Evolutionary conservation across 768 basidiomycete species (phyloP).

Genomic region (Lentinula sp.): DNA sequence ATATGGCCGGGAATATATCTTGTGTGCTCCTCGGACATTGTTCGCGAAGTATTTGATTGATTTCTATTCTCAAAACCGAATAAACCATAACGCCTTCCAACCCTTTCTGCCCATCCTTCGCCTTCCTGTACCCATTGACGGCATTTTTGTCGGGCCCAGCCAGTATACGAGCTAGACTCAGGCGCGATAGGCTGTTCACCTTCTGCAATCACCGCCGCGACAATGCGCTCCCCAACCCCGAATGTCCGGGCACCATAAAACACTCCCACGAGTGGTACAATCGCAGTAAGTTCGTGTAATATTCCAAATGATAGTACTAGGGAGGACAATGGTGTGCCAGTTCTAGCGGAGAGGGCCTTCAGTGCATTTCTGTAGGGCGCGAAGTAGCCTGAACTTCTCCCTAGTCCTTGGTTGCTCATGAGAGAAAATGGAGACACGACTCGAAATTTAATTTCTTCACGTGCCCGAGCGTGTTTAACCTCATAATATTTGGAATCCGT

Average conservation of each 20-base stretch:
- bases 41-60: constrained; percentile 9
- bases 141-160: constrained; percentile 39
- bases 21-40: constrained; percentile 17
- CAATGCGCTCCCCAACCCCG: constrained; percentile 64
- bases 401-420: not conserved
- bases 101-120: constrained; percentile 58
- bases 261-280: constrained; percentile 66
- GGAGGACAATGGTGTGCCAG: constrained; percentile 72
- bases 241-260: constrained; percentile 66
- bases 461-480: not conserved
- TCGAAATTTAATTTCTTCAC: not conserved
- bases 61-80: constrained; percentile 67
- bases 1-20: constrained; percentile 31
- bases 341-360: constrained; percentile 54
- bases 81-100: constrained; percentile 74
- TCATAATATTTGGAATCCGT: not conserved
- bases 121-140: constrained; percentile 74
- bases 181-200: constrained; percentile 9
- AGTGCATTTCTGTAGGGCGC: constrained; percentile 45
- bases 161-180: constrained; percentile 12
- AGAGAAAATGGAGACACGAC: not conserved
- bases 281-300: constrained; percentile 81
- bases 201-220: constrained; percentile 22
- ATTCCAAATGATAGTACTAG: constrained; percentile 74
- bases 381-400: not conserved